Evolutionary conservation across 1,284 basidiomycete species (phyloP).

Genomic region (Tilletia caries): DNA sequence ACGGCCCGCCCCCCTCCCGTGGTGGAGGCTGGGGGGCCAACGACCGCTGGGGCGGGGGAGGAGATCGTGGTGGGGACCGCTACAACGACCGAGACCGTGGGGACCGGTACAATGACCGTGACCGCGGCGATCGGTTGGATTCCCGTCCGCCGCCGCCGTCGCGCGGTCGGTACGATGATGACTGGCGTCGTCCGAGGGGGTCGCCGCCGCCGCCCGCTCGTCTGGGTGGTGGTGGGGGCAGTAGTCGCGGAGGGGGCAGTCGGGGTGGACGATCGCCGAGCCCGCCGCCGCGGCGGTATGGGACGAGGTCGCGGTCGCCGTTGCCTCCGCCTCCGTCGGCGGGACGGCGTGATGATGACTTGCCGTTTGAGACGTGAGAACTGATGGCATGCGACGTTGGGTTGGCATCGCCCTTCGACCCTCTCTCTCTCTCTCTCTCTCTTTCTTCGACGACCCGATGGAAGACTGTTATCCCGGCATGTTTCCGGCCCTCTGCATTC

Average conservation of each 20-base stretch:
- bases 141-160: constrained; percentile 11
- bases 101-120: not conserved
- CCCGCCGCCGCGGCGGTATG: constrained; percentile 7
- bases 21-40: not conserved
- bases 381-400: no score
- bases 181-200: constrained; percentile 12
- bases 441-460: no score
- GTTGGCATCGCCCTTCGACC: no score
- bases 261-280: constrained; percentile 3
- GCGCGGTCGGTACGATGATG: constrained; percentile 1
- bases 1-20: constrained; percentile 11
- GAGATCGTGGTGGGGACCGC: constrained; percentile 7
- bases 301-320: constrained; percentile 4
- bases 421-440: no score
- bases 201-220: not conserved
- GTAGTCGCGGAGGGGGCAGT: no score
- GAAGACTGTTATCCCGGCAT: no score
- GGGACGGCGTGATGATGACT: not conserved
- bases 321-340: not conserved
- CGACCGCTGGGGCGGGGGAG: not conserved
- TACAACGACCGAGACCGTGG: not conserved
- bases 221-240: not conserved
- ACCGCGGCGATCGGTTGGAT: not conserved
- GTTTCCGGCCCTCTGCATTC: no score
- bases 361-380: constrained; percentile 1